Percentiles rank a stretch among this genome's conserved stretches.
These are phyloP conservation scores for Calcarisporium arbuscula DNA, from an alignment of 2,329 filamentous ascomycete genomes.

Conservation along the genomic window DNA sequence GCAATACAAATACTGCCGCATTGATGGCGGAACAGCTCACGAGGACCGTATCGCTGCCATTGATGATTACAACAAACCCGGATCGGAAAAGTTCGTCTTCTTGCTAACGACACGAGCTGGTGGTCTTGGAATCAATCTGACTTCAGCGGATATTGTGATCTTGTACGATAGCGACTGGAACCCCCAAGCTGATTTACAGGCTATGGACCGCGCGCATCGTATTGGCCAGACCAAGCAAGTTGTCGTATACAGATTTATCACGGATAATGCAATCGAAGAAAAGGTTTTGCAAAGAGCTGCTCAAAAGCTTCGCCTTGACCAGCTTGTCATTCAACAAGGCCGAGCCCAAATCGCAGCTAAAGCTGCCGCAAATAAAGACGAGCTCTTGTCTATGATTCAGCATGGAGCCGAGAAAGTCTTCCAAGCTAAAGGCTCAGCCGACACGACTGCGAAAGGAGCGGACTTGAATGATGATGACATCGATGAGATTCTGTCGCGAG, in stretches of 20 bases:
- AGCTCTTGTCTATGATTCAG: constrained; percentile 96
- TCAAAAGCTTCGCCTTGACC: constrained; percentile 92
- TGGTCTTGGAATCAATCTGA: constrained; percentile 94
- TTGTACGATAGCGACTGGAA: constrained; percentile 99
- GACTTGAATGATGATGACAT: constrained; percentile 84
- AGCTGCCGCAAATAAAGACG: constrained; percentile 90
- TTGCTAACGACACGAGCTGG: constrained; percentile 91
- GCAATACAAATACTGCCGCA: constrained; percentile 91
- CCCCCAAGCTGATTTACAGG: constrained; percentile 94
- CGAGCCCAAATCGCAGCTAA: constrained; percentile 87
- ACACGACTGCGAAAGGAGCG: constrained; percentile 49
- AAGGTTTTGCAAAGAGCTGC: constrained; percentile 95
- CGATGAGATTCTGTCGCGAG: constrained; percentile 77
- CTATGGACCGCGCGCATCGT: constrained; percentile 97
- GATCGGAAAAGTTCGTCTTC: constrained; percentile 94
- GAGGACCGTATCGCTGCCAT: constrained; percentile 97
- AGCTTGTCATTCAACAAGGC: constrained; percentile 96
- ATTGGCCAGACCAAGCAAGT: constrained; percentile 99
- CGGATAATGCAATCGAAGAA: constrained; percentile 96
- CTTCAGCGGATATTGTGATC: constrained; percentile 88
- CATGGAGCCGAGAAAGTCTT: constrained; percentile 97
- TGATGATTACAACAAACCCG: constrained; percentile 95
- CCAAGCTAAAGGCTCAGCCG: constrained; percentile 61
- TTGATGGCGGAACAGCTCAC: constrained; percentile 92
- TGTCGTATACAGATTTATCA: constrained; percentile 92